Evolutionary conservation across 2,329 filamentous ascomycete genomes (phyloP), one percentile per base, ranked within the genome.

Genomic region (Talaromyces funiculosus): DNA sequence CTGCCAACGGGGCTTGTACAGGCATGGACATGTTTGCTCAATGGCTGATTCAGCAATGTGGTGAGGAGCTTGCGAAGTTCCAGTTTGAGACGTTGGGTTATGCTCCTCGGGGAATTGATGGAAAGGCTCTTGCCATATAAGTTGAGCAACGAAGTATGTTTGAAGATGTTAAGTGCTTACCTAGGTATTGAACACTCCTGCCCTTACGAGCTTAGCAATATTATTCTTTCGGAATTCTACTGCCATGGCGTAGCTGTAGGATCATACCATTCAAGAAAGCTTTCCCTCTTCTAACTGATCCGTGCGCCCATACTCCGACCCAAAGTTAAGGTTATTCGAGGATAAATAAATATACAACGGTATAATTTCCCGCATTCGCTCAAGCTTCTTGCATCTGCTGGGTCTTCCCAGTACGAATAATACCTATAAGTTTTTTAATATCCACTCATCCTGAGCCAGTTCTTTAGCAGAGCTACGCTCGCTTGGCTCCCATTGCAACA

Each of bases 361-460:
- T 7, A 40, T 40, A 18, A 18, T 18, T 7, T 7, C 8, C 4
- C n/a, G n/a, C n/a, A 40, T 18, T 40, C 1, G 33, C n/a, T 18
- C 5, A 9, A 18, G 6, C 6, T 8, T 18, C n/a, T 9, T 40
- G n/a, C 37, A 16, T 40, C 4, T 40, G 16, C 16, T 40, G 37
- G n/a, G 16, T 40, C 37, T 40, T 40, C 7, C 12, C 9, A 7
- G 3, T 10, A 33, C 8, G 8, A 24, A 49, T 12, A 49, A 2
- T 31, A 18, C 6, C n/a, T 49, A 49, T 6, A 20, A 31, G 9
- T 42, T 38, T 9, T 31, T 42, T 12, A 38, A 24, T 59, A 70
- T 66, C 70, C 69, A 73, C 40, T 74, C 67, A 37, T 74, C 68
- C 29, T 68, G 40, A 40, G 29, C 60, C 22, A 72, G 61, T 40